Base-by-base conservation (phyloP, 768 basidiomycete species). In the Panus rudis region DNA sequence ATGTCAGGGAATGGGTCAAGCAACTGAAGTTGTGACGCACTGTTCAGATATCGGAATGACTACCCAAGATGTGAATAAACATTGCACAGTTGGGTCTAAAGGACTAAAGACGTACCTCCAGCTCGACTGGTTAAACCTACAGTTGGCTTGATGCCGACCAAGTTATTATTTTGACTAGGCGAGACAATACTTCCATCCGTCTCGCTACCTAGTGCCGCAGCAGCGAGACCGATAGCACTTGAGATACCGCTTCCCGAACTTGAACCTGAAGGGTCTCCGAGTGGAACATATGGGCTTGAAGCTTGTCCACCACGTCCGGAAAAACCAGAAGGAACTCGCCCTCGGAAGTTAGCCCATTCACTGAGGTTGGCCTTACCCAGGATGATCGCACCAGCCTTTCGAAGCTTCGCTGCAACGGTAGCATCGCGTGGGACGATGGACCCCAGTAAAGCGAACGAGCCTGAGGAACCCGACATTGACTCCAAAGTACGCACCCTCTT, bases 221-320 rank as follows among this genome's bases (percentile, higher is more conserved):
- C 58, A 5, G 62, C 61, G 25, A 75, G 63, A 17, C 73, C 71
- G 27, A 74, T 48, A 6, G 72, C 56, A 14, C 61, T 50, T 12
- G 61, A 51, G 21, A 66, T 59, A 4, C 64, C 72, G 44, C 68
- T 69, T 21, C 73, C 73, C 4, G 68, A 63, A 32, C 67, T 68
- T 13, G 66, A 67, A 21, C 68, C 69, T 22, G 58, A 63, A 2
- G 71, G 65, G 42, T 68, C 50, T 13, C 62, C 68, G n/a, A 58
- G 54, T 16, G 68, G 70, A 32, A 64, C 65, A 51, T 71, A 75
- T 3, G 71, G 62, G 34, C 54, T 58, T 5, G 61, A 64, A 1
- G 59, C 54, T 56, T 72, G 74, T 6, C 74, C 74, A 8, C 69
- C 71, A 10, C 68, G 64, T 7, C 65, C 67, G 13, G 71, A 73